Conservation (phyloP, 2,329 filamentous ascomycete genomes). For the Fusarium protoensiforme region DNA sequence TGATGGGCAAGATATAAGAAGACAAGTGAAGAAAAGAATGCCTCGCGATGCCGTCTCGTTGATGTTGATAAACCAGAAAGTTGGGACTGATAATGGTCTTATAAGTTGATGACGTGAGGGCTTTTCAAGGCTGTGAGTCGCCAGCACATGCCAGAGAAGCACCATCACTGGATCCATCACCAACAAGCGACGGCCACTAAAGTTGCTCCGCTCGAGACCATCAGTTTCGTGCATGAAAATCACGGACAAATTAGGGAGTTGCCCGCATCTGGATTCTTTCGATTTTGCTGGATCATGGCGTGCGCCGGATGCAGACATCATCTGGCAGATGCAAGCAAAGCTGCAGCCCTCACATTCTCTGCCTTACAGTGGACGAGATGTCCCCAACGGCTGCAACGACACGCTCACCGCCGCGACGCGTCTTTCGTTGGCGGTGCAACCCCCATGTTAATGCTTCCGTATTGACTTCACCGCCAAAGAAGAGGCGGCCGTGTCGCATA, state of each 20-base stretch:
- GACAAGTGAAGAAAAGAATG: not conserved
- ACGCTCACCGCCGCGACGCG: slow-evolving; percentile 8
- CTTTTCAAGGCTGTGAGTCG: slow-evolving; percentile 17
- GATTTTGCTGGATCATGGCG: slow-evolving; percentile 13
- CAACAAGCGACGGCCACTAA: slow-evolving; percentile 12
- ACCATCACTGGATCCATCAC: slow-evolving; percentile 23
- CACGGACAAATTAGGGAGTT: not conserved
- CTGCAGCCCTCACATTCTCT: not conserved
- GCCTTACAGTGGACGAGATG: not conserved
- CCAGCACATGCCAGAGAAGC: not conserved
- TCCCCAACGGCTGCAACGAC: not conserved
- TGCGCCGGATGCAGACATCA: slow-evolving; percentile 7
- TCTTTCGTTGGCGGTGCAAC: not conserved
- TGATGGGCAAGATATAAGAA: not conserved
- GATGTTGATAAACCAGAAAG: not conserved
- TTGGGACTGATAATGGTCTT: slow-evolving; percentile 17
- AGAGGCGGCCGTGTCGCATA: not conserved
- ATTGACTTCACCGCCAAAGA: slow-evolving; percentile 2
- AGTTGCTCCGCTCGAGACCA: slow-evolving; percentile 3
- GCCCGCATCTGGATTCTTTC: slow-evolving; percentile 2
- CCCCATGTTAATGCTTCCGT: not conserved
- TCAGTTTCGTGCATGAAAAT: not conserved
- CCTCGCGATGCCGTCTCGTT: not conserved
- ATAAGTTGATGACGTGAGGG: slow-evolving; percentile 38
- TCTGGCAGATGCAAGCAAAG: not conserved